A percentile compares a stretch with the other conserved stretches of the same genome.
phyloP scores from a whole-genome alignment of 371 early-diverging fungal genomes.

The Blastocladiella emersonii region DNA sequence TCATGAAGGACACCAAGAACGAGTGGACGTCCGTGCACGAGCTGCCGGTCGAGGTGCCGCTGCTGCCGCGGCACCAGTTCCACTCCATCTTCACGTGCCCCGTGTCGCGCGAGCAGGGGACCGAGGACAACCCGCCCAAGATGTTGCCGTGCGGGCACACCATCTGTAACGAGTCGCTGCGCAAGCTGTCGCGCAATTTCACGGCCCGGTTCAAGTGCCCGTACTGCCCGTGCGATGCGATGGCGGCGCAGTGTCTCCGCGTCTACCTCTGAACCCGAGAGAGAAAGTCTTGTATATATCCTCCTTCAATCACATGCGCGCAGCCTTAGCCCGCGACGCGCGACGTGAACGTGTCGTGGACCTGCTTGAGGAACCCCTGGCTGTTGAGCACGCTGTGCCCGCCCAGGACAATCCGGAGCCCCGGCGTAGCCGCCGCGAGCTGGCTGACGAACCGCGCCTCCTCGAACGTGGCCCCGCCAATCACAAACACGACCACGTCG shows the following conservation, averaged over 20 bases:
- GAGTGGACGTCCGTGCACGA: conserved; percentile 79
- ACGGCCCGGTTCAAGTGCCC: conserved; percentile 76
- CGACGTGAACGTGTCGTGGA: background rate
- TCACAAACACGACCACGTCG: conserved; percentile 82
- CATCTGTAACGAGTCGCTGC: conserved; percentile 77
- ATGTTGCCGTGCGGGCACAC: conserved; percentile 97
- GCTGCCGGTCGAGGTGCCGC: conserved; percentile 76
- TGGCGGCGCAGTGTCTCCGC: conserved; percentile 52
- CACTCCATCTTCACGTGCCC: conserved; percentile 97
- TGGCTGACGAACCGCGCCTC: conserved; percentile 72
- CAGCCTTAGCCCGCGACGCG: no score
- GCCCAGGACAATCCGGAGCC: conserved; percentile 70
- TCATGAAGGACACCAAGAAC: conserved; percentile 65
- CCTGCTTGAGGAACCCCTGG: background rate
- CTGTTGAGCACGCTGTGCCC: conserved; percentile 78
- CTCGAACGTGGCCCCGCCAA: conserved; percentile 85
- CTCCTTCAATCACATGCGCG: no score
- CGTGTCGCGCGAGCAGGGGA: conserved; percentile 85
- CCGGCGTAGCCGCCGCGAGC: conserved; percentile 58
- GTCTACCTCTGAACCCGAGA: conserved; percentile 75
- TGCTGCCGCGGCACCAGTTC: conserved; percentile 63
- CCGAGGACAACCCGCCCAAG: conserved; percentile 93
- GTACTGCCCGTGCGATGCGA: conserved; percentile 84
- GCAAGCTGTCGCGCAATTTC: conserved; percentile 53
- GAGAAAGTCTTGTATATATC: no score